Conservation (phyloP, 768 basidiomycete genomes). For the Myochromella boudieri region DNA sequence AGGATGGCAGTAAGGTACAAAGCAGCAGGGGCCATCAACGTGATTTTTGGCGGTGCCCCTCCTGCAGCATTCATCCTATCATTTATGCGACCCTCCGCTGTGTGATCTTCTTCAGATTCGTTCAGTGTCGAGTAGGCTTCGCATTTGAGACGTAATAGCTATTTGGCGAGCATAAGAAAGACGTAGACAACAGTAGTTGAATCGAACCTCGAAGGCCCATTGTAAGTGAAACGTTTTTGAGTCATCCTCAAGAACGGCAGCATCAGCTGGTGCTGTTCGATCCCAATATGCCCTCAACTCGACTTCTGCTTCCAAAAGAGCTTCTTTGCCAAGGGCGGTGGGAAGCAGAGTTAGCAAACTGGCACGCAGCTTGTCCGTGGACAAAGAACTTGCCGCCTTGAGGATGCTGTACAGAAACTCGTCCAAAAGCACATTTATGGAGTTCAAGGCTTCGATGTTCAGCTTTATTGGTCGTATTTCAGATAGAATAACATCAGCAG, state of each 20-base stretch:
- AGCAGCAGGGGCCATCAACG: constrained; percentile 76
- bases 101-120: constrained; percentile 74
- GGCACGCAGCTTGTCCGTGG: constrained; percentile 71
- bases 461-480: constrained; percentile 92
- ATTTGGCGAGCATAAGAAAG: constrained; percentile 6
- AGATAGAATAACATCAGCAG: constrained; percentile 89
- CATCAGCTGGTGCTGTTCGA: constrained; percentile 46
- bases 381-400: constrained; percentile 61
- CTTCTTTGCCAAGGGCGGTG: constrained; percentile 86
- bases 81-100: constrained; percentile 59
- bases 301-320: constrained; percentile 88
- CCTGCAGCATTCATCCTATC: constrained; percentile 59
- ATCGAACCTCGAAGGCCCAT: constrained; percentile 72
- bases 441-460: constrained; percentile 71
- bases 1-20: constrained; percentile 91
- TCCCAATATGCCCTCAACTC: constrained; percentile 91
- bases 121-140: constrained; percentile 87
- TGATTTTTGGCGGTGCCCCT: constrained; percentile 48
- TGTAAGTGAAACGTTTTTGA: constrained; percentile 64
- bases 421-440: constrained; percentile 81
- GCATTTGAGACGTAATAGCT: constrained; percentile 84
- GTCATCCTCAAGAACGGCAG: constrained; percentile 44
- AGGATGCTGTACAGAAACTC: constrained; percentile 80
- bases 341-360: constrained; percentile 73
- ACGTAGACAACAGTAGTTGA: constrained; percentile 11